Conservation (phyloP, 2,329 filamentous ascomycete species). For the Phaeosphaeriaceae sp. region DNA sequence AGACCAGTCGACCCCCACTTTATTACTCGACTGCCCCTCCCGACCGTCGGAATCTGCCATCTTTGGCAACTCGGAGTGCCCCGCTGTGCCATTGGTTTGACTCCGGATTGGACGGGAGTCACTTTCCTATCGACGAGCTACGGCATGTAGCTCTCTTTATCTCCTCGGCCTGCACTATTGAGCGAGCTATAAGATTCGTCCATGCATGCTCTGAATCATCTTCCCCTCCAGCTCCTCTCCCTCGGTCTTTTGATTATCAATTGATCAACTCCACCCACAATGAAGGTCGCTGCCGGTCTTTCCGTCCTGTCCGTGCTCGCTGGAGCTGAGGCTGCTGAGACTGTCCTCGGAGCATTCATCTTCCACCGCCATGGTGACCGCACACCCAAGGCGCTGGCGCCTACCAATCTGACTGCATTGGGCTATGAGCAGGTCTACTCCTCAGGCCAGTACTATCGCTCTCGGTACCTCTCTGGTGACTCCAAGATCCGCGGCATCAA, state of each 20-base stretch:
- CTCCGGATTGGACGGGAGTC: slow-evolving; percentile 15
- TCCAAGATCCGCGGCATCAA: slow-evolving; percentile 71
- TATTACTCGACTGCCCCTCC: slow-evolving; percentile 15
- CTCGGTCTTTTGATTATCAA: not conserved
- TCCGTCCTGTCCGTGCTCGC: slow-evolving; percentile 36
- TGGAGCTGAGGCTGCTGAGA: slow-evolving; percentile 60
- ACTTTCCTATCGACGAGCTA: slow-evolving; percentile 17
- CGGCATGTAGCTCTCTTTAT: slow-evolving; percentile 5
- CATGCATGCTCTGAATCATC: too few relatives aligned
- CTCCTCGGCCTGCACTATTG: slow-evolving; percentile 21
- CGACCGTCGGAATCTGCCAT: slow-evolving; percentile 25
- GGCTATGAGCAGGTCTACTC: slow-evolving; percentile 78
- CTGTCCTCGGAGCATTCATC: slow-evolving; percentile 81
- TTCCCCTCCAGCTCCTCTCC: too few relatives aligned
- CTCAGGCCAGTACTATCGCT: slow-evolving; percentile 77
- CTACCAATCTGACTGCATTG: slow-evolving; percentile 77
- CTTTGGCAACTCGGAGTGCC: slow-evolving; percentile 10
- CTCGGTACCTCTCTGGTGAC: slow-evolving; percentile 73
- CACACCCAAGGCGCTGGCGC: slow-evolving; percentile 76
- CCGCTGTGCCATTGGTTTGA: slow-evolving; percentile 9
- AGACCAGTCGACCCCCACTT: slow-evolving; percentile 26
- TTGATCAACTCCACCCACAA: slow-evolving; percentile 15
- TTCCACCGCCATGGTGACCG: slow-evolving; percentile 92
- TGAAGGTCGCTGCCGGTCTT: slow-evolving; percentile 34
- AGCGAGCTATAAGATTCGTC: slow-evolving; percentile 24